Evolutionary conservation across 805 yeast genomes (phyloP).

Genomic region (Nakazawaea pomicola): DNA sequence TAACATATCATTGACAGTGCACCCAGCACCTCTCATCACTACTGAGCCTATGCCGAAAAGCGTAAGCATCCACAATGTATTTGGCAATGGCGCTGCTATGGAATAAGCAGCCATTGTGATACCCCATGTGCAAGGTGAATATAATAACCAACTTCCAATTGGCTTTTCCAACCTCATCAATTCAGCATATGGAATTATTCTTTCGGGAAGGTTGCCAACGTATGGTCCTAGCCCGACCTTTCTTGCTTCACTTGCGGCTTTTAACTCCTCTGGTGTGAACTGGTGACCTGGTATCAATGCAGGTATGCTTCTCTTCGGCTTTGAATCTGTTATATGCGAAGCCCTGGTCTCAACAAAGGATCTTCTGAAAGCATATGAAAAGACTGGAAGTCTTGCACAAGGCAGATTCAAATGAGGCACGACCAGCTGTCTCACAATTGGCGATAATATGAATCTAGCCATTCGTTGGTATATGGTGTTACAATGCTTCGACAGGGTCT

Average conservation of each 20-base stretch:
- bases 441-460: too few relatives aligned
- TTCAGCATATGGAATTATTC: conserved; percentile 86
- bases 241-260: conserved; percentile 48
- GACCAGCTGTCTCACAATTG: too few relatives aligned
- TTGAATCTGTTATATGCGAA: not conserved
- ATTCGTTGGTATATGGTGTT: too few relatives aligned
- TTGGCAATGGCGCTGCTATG: conserved; percentile 60
- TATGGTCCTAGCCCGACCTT: conserved; percentile 39
- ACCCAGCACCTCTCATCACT: conserved; percentile 96
- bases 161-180: conserved; percentile 91
- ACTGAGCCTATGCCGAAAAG: conserved; percentile 81
- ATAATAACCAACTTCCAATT: conserved; percentile 84
- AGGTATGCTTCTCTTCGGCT: not conserved
- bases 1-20: conserved; percentile 87
- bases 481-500: too few relatives aligned
- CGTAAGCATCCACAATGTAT: conserved; percentile 56
- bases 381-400: too few relatives aligned
- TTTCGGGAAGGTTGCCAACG: conserved; percentile 61
- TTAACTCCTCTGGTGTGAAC: conserved; percentile 36
- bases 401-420: too few relatives aligned
- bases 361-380: too few relatives aligned
- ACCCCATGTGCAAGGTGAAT: conserved; percentile 89
- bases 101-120: conserved; percentile 83
- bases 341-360: too few relatives aligned
- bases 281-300: not conserved